These are phyloP conservation scores for Termitomyces sp. DNA, from an alignment of 768 basidiomycete species.

Conservation along the genomic window DNA sequence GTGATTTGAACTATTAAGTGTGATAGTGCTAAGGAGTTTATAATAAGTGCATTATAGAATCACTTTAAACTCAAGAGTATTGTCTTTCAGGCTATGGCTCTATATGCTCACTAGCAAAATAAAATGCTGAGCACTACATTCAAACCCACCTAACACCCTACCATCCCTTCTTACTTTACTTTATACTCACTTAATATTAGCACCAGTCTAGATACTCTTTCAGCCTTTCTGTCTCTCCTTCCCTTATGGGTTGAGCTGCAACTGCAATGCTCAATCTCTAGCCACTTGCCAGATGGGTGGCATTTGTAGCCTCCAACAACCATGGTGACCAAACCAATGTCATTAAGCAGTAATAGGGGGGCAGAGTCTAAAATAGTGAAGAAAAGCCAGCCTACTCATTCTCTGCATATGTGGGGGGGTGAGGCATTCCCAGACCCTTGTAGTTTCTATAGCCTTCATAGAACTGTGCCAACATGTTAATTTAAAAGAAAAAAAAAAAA, in stretches of 20 bases:
- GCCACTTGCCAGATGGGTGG: neutral
- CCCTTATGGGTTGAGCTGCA: neutral
- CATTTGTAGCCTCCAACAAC: no score
- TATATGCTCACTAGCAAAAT: no score
- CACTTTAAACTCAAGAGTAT: no score
- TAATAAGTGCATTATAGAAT: no score
- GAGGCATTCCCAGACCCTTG: neutral
- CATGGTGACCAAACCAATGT: no score
- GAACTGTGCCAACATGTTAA: neutral
- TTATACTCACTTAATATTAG: neutral
- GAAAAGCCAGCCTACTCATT: no score
- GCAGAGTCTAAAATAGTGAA: neutral
- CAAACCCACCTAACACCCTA: neutral
- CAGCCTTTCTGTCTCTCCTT: neutral
- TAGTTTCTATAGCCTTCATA: neutral
- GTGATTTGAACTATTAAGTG: no score
- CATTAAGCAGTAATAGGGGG: no score
- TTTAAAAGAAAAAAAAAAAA: neutral
- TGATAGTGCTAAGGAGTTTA: no score
- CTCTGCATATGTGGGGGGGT: no score
- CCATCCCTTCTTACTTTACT: neutral
- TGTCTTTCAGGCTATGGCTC: no score
- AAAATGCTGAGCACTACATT: neutral
- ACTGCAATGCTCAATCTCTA: neutral
- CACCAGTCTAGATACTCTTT: neutral